These are phyloP conservation scores for Hypoxylon sp. DNA, from an alignment of 2,329 filamentous ascomycete species.

Conservation along the genomic window DNA sequence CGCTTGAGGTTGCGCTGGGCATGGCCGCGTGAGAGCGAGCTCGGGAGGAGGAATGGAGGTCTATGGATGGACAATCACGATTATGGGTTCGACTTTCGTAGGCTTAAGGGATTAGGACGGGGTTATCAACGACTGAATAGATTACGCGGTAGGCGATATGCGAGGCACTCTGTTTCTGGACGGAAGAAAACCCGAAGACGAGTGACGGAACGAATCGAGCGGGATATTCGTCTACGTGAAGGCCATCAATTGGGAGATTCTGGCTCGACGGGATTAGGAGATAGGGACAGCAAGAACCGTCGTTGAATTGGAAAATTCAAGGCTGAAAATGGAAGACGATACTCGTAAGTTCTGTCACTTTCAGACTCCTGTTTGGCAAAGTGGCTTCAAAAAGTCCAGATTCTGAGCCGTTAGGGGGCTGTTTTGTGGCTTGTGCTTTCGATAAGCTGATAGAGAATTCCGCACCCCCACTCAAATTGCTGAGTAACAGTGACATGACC, in stretches of 20 bases:
- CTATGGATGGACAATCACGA: neutral
- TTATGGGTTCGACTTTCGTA: slow-evolving; percentile 20
- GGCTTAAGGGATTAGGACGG: slow-evolving; percentile 39
- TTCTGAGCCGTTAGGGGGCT: neutral
- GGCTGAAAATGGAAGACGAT: slow-evolving; percentile 24
- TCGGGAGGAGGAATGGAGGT: slow-evolving; percentile 2
- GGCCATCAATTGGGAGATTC: neutral
- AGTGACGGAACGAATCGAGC: neutral
- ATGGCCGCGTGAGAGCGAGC: slow-evolving; percentile 48
- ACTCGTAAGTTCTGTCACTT: slow-evolving; percentile 23
- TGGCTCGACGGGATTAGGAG: too few relatives aligned
- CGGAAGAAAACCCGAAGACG: neutral
- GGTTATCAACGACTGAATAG: slow-evolving; percentile 1
- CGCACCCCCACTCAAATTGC: neutral
- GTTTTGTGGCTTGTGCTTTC: slow-evolving; percentile 26
- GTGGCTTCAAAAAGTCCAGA: slow-evolving; percentile 37
- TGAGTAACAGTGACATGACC: neutral
- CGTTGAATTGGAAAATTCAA: slow-evolving; percentile 19
- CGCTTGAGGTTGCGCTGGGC: slow-evolving; percentile 66
- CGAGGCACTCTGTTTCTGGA: slow-evolving; percentile 12
- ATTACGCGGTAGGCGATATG: neutral
- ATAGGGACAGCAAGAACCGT: neutral
- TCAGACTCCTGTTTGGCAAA: slow-evolving; percentile 19
- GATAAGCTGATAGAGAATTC: slow-evolving; percentile 7
- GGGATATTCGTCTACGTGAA: neutral